Evolutionary conservation across 2,329 filamentous ascomycete genomes (phyloP), one percentile per base, ranked within the genome.

Genomic region (Amylocarpus encephaloides): DNA sequence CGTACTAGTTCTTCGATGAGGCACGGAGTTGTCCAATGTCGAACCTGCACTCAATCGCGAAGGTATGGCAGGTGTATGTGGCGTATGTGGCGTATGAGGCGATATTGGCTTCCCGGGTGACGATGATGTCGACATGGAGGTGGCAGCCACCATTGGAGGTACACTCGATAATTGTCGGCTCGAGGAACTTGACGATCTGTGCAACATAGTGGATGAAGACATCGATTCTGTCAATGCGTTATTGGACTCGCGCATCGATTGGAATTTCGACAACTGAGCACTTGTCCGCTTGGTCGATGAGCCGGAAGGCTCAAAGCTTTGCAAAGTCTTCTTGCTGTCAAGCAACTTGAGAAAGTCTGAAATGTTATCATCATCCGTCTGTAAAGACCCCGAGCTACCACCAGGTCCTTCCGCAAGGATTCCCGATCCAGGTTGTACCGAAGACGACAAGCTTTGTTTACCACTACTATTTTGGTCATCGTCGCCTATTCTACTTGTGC

Each of bases 31-130:
- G 57, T 88, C 85, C 39, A 83, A 82, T 53, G 93, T 88, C 46
- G 88, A 93, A 63, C 94, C 91, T 55, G 93, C 89, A 64, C 89
- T 95, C 18, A 98, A 73, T n/a, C 93, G 80, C 6, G 91, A 96
- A 16, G 92, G 92, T 26, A 97, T 89, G 10, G 91, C 90, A 3
- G 93, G 93, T 0, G 90, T 95, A 63, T 97, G 91, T 1, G 91
- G 89, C 0, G 90, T 95, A 63, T 97, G 91, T 1, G 91, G 89
- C 0, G 88, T 95, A 64, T 92, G 89, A 9, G 87, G 90, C 2
- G 89, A 95, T 15, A 94, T 79, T 0, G 90, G 88, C 62, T 95
- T 95, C 50, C 86, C 88, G 1, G 91, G 91, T 9, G 91, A 96
- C 0, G 90, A 92, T 1, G 88, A 92, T 10, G 85, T 84, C 3